Base-by-base conservation (phyloP, 768 basidiomycete genomes). In the Tulasnella sp. region DNA sequence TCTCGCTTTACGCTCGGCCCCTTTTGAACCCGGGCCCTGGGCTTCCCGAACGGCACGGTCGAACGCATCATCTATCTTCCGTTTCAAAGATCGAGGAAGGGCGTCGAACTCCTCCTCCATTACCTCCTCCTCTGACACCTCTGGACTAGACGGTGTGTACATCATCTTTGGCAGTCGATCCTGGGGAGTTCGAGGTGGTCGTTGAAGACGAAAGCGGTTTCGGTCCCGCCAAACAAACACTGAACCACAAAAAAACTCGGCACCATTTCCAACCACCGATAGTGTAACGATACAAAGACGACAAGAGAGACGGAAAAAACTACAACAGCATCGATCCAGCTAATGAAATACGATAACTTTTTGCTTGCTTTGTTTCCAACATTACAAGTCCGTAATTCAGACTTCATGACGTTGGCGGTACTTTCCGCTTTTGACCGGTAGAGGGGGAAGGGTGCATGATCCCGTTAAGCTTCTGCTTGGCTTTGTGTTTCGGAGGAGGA, bases 61-160 rank as follows among this genome's bases (percentile, higher is more conserved):
- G 42, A 69, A 69, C 22, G 68, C 68, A 3, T 32, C 32, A 36
- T 69, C 68, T 34, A 69, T 69, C 41, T 22, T 35, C n/a, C 44
- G 39, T 36, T 69, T 37, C 26, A 69, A 22, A 41, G 39, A 35
- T 17, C 32, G 44, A 16, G 29, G 39, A 7, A 69, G 32, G 7
- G 44, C 40, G 12, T 37, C 40, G 42, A 69, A 69, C 16, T 69
- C 68, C 16, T 69, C 68, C 42, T 44, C 68, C 26, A n/a, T 42
- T 26, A 47, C 44, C 19, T 47, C 44, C 44, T 47, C 44, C 44
- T 47, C 44, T 17, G 39, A 37, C 5, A 26, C 37, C 22, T 67
- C 66, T 6, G 66, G 66, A 41, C 66, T 67, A 40, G 66, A 67
- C 9, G 36, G 32, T 36, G 66, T 67, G 66, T 67, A 67, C 66